A percentile compares a stretch with the other conserved stretches of the same genome.
Conservation (phyloP, 768 basidiomycete species). For the Leccinum pellstonianum region DNA sequence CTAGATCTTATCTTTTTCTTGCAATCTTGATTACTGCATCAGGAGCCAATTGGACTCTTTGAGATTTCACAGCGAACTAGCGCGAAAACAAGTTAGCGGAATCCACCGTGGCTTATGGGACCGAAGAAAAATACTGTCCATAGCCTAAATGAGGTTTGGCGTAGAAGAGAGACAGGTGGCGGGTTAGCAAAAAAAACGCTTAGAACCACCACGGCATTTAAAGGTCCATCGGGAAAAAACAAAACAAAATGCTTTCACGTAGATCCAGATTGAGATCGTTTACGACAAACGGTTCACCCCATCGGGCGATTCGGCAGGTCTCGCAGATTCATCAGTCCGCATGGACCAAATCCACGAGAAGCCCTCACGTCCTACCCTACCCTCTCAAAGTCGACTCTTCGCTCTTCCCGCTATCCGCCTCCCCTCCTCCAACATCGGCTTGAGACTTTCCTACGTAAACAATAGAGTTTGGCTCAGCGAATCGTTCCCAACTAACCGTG, state of each 20-base stretch:
- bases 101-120: background rate
- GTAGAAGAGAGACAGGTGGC: background rate
- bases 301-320: background rate
- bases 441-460: slow-evolving; percentile 21
- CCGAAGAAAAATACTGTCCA: background rate
- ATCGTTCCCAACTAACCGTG: background rate
- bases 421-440: slow-evolving; percentile 27
- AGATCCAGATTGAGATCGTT: background rate
- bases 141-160: background rate
- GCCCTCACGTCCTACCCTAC: background rate
- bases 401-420: slow-evolving; percentile 12
- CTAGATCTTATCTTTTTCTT: slow-evolving; percentile 1
- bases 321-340: background rate
- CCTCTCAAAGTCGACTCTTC: slow-evolving; percentile 23
- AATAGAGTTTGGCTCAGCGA: background rate
- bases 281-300: background rate
- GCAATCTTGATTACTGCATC: background rate
- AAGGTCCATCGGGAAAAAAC: background rate
- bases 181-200: background rate
- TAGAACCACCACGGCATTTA: background rate
- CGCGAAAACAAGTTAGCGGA: background rate
- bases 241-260: background rate
- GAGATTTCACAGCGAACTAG: background rate
- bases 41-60: background rate
- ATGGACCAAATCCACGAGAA: background rate